Conservation (phyloP, 371 early-diverging fungal species). For the Rhizoclosmatium hyalinum region DNA sequence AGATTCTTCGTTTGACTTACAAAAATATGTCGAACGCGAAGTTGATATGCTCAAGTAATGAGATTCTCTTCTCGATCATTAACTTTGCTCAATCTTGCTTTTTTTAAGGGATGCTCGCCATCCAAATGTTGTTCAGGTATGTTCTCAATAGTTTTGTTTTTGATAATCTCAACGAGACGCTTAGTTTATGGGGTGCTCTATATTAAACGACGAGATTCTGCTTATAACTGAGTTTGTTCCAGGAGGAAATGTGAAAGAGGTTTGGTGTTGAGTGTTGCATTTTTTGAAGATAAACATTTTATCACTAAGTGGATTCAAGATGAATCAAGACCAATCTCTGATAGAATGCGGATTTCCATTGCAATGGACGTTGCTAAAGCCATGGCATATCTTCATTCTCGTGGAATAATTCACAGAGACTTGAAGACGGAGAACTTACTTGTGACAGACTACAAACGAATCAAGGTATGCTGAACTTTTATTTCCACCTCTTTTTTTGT, state of each 20-base stretch:
- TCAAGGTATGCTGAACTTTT: constrained; percentile 35
- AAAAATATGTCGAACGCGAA: constrained; percentile 65
- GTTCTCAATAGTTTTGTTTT: not conserved
- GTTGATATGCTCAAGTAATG: constrained; percentile 55
- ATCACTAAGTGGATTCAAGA: constrained; percentile 56
- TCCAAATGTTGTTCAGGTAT: constrained; percentile 67
- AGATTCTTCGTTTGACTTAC: constrained; percentile 52
- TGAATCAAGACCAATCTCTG: constrained; percentile 43
- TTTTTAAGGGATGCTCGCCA: constrained; percentile 51
- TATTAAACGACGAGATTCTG: constrained; percentile 55
- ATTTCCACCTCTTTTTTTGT: not conserved
- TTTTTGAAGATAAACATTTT: not conserved
- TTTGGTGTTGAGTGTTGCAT: constrained; percentile 22
- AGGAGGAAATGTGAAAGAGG: constrained; percentile 59
- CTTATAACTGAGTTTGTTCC: constrained; percentile 64
- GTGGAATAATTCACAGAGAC: constrained; percentile 62
- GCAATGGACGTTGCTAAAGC: constrained; percentile 66
- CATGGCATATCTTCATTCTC: constrained; percentile 63
- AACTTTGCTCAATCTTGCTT: not conserved
- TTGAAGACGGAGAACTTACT: constrained; percentile 49
- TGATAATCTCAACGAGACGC: not conserved
- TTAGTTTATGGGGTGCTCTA: constrained; percentile 62
- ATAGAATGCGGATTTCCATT: constrained; percentile 58
- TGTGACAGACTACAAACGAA: constrained; percentile 47
- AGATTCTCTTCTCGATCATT: constrained; percentile 2